Evolutionary conservation across 129 eudicot genomes (phyloP).

Genomic region (Centella asiatica): DNA sequence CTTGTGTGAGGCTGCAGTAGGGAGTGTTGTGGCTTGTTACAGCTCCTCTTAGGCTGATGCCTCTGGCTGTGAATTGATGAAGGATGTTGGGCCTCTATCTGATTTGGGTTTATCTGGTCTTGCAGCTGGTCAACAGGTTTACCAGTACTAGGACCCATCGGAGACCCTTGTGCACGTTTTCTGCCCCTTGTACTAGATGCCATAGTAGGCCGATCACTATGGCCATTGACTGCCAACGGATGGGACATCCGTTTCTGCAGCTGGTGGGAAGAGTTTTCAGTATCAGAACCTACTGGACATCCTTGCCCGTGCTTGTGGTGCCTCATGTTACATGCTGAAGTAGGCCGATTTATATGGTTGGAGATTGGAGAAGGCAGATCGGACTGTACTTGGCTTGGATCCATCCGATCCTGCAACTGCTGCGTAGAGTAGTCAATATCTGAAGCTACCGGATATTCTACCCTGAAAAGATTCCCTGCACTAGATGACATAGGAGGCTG

Average conservation of each 20-base stretch:
- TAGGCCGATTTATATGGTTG: not conserved
- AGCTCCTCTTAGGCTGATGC: conserved; percentile 1
- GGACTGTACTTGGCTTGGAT: not conserved
- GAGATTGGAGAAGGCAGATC: not conserved
- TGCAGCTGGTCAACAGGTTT: conserved; percentile 12
- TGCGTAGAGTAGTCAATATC: not conserved
- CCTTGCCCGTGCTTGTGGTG: not conserved
- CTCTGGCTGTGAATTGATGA: not conserved
- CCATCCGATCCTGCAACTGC: not conserved
- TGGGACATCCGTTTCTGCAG: conserved; percentile 7
- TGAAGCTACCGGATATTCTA: not conserved
- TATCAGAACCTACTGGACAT: not conserved
- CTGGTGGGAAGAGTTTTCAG: not conserved
- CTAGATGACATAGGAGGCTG: conserved; percentile 17
- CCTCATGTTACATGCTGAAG: not conserved
- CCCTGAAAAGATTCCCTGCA: conserved; percentile 13
- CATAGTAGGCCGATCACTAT: not conserved
- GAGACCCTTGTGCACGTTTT: not conserved
- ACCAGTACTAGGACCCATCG: conserved; percentile 6
- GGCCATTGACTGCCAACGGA: conserved; percentile 9
- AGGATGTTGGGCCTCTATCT: not conserved
- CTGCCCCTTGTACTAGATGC: not conserved
- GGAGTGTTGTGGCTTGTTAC: not conserved
- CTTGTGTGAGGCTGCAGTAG: conserved; percentile 1
- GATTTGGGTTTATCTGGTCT: not conserved